Percentiles rank a stretch among this genome's conserved stretches.
phyloP scores from a whole-genome alignment of 106 monocot genomes.

The Triglochin maritima region DNA sequence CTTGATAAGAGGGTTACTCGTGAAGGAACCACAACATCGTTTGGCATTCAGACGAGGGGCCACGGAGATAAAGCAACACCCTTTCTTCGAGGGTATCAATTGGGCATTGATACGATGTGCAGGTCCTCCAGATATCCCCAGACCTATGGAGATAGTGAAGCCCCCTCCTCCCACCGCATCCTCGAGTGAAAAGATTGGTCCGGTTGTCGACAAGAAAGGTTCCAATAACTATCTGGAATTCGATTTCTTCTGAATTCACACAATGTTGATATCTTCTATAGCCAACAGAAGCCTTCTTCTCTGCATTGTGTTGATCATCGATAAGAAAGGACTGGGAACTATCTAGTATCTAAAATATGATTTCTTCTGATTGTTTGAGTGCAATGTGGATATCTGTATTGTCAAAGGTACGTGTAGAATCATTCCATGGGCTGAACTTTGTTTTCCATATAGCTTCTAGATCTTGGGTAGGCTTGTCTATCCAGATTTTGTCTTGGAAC shows the following conservation, averaged over 20 bases:
- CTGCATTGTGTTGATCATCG: too few species aligned
- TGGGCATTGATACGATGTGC: conserved; percentile 19
- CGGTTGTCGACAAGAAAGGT: conserved; percentile 2
- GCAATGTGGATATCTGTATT: too few species aligned
- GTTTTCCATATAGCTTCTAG: too few species aligned
- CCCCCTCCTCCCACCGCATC: background rate
- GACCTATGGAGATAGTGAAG: background rate
- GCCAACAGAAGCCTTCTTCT: too few species aligned
- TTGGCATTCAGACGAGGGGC: conserved; percentile 10
- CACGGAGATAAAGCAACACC: conserved; percentile 16
- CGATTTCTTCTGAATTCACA: conserved; percentile 5
- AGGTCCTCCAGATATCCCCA: conserved; percentile 10
- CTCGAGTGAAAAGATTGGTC: background rate
- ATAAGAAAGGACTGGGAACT: too few species aligned
- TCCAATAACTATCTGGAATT: conserved; percentile 9
- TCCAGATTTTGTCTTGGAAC: too few species aligned
- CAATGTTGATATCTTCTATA: too few species aligned
- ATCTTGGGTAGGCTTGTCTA: too few species aligned
- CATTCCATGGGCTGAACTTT: too few species aligned
- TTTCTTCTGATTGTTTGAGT: too few species aligned
- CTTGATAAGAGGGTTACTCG: conserved; percentile 15
- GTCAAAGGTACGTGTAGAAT: too few species aligned
- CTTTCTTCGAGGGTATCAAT: conserved; percentile 13
- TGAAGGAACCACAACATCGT: conserved; percentile 9
- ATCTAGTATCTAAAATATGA: too few species aligned